phyloP scores from a whole-genome alignment of 129 eudicot species.

The Tagetes erecta region DNA sequence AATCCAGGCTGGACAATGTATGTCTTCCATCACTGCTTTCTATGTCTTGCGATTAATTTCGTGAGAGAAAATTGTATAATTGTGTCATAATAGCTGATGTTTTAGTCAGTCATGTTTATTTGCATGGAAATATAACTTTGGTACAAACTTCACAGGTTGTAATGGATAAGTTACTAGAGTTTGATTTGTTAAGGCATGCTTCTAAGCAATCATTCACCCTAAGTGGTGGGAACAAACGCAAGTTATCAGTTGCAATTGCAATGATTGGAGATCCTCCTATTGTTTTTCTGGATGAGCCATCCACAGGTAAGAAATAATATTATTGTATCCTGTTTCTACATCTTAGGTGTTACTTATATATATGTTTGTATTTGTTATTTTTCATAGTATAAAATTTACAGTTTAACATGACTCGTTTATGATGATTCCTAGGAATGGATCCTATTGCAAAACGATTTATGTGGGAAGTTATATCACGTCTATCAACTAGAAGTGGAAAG shows the following conservation, averaged over 20 bases:
- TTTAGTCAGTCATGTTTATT: neutral
- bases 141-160: constrained; percentile 63
- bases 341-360: neutral
- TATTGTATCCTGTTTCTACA: neutral
- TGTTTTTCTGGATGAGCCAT: constrained; percentile 93
- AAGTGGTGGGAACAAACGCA: constrained; percentile 96
- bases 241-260: constrained; percentile 96
- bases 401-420: constrained; percentile 14
- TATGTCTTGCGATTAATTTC: constrained; percentile 8
- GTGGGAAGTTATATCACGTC: constrained; percentile 98
- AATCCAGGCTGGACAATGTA: constrained; percentile 68
- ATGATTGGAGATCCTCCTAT: constrained; percentile 98
- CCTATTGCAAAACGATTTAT: constrained; percentile 97
- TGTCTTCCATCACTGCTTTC: constrained; percentile 25
- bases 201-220: constrained; percentile 81
- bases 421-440: constrained; percentile 77
- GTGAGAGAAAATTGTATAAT: neutral
- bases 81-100: neutral
- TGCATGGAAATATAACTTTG: constrained; percentile 15
- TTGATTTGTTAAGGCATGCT: constrained; percentile 89
- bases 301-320: constrained; percentile 58
- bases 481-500: constrained; percentile 95
- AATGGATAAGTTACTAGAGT: constrained; percentile 75
- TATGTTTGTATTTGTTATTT: neutral
- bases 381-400: constrained; percentile 2